Conservation (phyloP, 805 yeast species). For the Candida maltosa region DNA sequence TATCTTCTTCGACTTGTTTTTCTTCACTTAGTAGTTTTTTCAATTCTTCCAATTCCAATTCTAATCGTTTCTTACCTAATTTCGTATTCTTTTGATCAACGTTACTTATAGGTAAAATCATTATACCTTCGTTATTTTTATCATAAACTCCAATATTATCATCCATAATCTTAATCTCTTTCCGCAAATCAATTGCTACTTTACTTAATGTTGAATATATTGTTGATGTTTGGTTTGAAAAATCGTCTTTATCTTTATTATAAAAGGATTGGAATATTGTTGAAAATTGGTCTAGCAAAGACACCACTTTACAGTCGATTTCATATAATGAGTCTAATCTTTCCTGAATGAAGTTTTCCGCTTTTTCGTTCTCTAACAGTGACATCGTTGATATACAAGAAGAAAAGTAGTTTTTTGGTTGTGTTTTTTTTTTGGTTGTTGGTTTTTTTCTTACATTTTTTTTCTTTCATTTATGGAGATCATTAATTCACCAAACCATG, state of each 20-base stretch:
- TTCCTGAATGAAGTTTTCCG: constrained; percentile 40
- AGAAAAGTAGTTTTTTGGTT: neutral
- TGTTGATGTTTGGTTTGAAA: constrained; percentile 40
- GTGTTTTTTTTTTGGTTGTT: neutral
- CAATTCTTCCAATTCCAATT: constrained; percentile 37
- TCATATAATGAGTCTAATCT: constrained; percentile 50
- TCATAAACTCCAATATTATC: constrained; percentile 49
- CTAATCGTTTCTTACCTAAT: constrained; percentile 58
- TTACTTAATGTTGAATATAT: constrained; percentile 56
- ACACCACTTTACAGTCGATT: constrained; percentile 51
- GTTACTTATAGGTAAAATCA: constrained; percentile 64
- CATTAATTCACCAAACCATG: constrained; percentile 14
- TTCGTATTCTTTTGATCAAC: constrained; percentile 70
- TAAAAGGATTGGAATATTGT: constrained; percentile 41
- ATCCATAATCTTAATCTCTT: constrained; percentile 65
- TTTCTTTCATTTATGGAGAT: constrained; percentile 2
- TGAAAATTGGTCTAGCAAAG: constrained; percentile 49
- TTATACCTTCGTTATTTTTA: constrained; percentile 40
- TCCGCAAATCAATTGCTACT: constrained; percentile 57
- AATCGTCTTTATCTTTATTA: constrained; percentile 28
- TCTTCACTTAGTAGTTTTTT: constrained; percentile 11
- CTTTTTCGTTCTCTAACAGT: constrained; percentile 12
- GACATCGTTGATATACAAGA: constrained; percentile 1
- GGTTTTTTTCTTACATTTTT: constrained; percentile 2
- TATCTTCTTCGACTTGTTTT: constrained; percentile 7